phyloP scores from a whole-genome alignment of 78 protist species.

The Salpingoeca rosetta region DNA sequence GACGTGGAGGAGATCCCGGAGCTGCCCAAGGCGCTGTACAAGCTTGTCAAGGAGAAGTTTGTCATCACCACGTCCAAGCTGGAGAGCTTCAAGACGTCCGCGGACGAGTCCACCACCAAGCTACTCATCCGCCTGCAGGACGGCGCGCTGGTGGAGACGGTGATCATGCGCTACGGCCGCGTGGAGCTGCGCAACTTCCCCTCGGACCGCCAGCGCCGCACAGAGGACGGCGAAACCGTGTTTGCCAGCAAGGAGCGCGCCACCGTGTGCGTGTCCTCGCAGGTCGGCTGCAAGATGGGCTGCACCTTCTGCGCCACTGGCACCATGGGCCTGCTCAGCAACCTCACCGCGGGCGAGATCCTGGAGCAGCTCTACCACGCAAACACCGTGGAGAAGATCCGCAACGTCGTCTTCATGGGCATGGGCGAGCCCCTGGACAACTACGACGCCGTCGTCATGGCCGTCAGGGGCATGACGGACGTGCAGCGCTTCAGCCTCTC shows the following conservation, averaged over 20 bases:
- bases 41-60: constrained; percentile 4
- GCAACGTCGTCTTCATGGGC: constrained; percentile 48
- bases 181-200: not conserved
- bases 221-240: not conserved
- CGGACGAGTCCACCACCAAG: constrained; percentile 15
- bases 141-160: constrained; percentile 13
- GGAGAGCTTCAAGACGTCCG: not conserved
- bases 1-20: not conserved
- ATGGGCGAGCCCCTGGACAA: constrained; percentile 60
- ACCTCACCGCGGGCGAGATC: constrained; percentile 42
- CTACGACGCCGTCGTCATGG: not conserved
- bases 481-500: not conserved
- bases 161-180: constrained; percentile 20
- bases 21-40: not conserved
- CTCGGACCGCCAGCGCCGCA: not conserved
- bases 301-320: constrained; percentile 65
- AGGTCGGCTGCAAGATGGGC: constrained; percentile 56
- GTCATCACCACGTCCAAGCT: constrained; percentile 5
- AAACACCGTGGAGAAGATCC: not conserved
- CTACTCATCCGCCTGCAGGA: constrained; percentile 22
- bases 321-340: constrained; percentile 29
- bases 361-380: constrained; percentile 28
- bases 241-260: constrained; percentile 1
- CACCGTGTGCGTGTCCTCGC: constrained; percentile 52
- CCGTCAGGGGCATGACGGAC: constrained; percentile 23